Conservation (phyloP, 129 eudicot genomes). For the Ambrosia trifida region DNA sequence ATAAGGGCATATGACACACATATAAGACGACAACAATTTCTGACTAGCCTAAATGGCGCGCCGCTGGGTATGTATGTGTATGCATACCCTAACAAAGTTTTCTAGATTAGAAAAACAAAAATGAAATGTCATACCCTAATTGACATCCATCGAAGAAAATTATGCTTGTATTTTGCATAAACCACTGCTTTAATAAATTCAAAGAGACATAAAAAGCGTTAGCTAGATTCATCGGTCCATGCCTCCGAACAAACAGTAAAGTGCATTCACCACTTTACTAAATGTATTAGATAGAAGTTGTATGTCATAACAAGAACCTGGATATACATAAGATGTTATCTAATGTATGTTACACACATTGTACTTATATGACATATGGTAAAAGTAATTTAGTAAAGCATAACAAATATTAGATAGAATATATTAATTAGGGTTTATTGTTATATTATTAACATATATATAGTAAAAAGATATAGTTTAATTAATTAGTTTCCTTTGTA, state of each 20-base stretch:
- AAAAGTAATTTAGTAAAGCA: neutral
- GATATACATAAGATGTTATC: neutral
- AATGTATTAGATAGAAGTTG: no score
- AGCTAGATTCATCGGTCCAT: constrained; percentile 14
- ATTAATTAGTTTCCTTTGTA: no score
- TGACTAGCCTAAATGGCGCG: neutral
- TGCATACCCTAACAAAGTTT: neutral
- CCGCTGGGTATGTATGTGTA: neutral
- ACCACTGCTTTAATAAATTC: neutral
- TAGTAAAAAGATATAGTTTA: no score
- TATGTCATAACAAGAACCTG: neutral
- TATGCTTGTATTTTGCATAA: neutral
- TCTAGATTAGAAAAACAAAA: neutral
- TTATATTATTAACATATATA: no score
- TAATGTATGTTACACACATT: neutral
- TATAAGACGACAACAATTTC: neutral
- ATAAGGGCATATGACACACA: neutral
- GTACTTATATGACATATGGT: neutral
- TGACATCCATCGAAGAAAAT: neutral
- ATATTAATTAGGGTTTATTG: no score
- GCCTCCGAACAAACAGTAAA: constrained; percentile 2
- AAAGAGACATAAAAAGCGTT: constrained; percentile 10
- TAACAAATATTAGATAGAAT: neutral
- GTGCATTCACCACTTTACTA: neutral
- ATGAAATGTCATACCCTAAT: neutral